phyloP scores from a whole-genome alignment of 768 basidiomycete species.

The Ramaria sp. region DNA sequence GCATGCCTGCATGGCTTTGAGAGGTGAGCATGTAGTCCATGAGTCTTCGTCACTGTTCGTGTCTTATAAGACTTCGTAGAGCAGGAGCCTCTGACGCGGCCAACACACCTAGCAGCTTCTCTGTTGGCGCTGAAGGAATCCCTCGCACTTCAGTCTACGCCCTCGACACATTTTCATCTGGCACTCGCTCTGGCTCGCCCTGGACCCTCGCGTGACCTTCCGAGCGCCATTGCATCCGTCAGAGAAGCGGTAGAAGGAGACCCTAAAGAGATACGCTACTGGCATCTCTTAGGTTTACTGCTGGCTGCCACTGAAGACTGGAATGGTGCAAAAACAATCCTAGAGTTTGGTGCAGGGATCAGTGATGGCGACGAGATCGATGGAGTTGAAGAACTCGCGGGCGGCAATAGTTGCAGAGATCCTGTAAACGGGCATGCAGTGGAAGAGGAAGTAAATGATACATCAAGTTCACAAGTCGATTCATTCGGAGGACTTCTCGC shows the following conservation, averaged over 20 bases:
- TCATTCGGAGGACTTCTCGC: not conserved
- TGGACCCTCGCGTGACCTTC: constrained; percentile 52
- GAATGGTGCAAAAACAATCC: constrained; percentile 61
- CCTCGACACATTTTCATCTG: constrained; percentile 67
- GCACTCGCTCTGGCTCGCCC: constrained; percentile 62
- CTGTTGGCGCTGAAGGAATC: constrained; percentile 41
- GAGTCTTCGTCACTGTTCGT: not conserved
- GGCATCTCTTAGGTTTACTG: constrained; percentile 84
- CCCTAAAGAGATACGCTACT: constrained; percentile 50
- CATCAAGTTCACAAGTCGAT: not conserved
- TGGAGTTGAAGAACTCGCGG: constrained; percentile 18
- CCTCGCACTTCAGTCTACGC: constrained; percentile 35
- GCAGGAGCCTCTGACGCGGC: constrained; percentile 51
- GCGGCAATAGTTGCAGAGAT: constrained; percentile 9
- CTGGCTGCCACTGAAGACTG: constrained; percentile 74
- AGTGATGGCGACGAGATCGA: constrained; percentile 38
- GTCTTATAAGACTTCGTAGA: constrained; percentile 29
- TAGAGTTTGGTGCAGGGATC: constrained; percentile 65
- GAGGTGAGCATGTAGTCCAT: constrained; percentile 35
- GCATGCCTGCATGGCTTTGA: constrained; percentile 53
- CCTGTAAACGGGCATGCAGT: not conserved
- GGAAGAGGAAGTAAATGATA: not conserved
- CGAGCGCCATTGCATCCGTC: constrained; percentile 56
- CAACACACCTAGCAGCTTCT: constrained; percentile 46
- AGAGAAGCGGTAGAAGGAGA: constrained; percentile 65